A percentile compares a stretch with the other conserved stretches of the same genome.
Evolutionary conservation across 306 rosid species (phyloP).

Genomic region (Mimosa bimucronata): DNA sequence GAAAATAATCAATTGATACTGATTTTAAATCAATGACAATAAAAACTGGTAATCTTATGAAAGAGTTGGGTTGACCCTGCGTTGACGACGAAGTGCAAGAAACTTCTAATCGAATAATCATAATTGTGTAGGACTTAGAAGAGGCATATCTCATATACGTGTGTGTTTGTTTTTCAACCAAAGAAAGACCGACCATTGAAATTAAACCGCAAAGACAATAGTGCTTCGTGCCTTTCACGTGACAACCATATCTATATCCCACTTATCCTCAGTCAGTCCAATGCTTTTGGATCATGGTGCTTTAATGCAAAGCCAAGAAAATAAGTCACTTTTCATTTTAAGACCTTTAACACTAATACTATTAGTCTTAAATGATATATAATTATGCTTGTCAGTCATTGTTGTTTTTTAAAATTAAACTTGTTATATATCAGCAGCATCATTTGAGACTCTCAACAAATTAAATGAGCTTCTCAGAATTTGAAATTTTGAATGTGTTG

Average conservation of each 20-base stretch:
- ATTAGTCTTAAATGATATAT: too few relatives aligned
- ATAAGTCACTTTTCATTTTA: not conserved
- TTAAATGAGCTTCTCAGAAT: too few relatives aligned
- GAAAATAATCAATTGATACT: not conserved
- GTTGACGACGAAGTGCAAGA: not conserved
- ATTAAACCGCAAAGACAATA: slow-evolving; percentile 21
- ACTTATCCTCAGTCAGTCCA: not conserved
- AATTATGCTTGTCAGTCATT: too few relatives aligned
- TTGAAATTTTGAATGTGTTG: too few relatives aligned
- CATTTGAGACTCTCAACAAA: too few relatives aligned
- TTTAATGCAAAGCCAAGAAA: not conserved
- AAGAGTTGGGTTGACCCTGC: not conserved
- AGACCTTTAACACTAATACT: too few relatives aligned
- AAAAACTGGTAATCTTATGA: not conserved
- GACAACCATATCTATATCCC: not conserved
- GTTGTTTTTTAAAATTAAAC: too few relatives aligned
- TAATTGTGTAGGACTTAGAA: slow-evolving; percentile 9
- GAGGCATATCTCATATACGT: not conserved
- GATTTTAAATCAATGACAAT: not conserved
- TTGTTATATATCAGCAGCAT: too few relatives aligned
- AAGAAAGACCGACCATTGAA: slow-evolving; percentile 26
- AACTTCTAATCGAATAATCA: not conserved
- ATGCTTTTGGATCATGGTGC: not conserved
- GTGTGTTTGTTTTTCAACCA: slow-evolving; percentile 38
- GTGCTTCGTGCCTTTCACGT: slow-evolving; percentile 33